Evolutionary conservation across 1,284 basidiomycete genomes (phyloP).

Genomic region (Marasmius oreades): DNA sequence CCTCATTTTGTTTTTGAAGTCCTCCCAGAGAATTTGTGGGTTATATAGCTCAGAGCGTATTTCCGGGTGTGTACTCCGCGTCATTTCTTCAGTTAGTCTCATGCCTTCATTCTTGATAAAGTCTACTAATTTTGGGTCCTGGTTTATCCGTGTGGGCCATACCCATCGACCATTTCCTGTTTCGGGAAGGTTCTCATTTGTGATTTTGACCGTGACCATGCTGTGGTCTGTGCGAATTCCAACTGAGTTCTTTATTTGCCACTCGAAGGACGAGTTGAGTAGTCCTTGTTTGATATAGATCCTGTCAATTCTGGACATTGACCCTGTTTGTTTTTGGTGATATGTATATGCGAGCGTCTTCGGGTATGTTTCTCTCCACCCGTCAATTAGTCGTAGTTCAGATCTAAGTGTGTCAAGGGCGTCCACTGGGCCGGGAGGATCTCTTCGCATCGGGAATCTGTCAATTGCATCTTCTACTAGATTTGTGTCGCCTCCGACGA

Average conservation of each 20-base stretch:
- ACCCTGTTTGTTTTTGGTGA: constrained; percentile 2
- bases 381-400: constrained; percentile 21
- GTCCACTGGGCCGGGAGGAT: constrained; percentile 7
- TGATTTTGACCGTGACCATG: constrained; percentile 16
- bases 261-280: constrained; percentile 7
- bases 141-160: constrained; percentile 18
- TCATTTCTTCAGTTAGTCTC: background rate
- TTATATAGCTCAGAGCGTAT: constrained; percentile 1
- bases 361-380: constrained; percentile 28
- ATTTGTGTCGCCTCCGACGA: constrained; percentile 18
- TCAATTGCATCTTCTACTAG: constrained; percentile 17
- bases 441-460: constrained; percentile 13
- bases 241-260: constrained; percentile 14
- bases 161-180: constrained; percentile 23
- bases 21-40: constrained; percentile 8
- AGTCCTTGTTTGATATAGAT: constrained; percentile 21
- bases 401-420: constrained; percentile 16
- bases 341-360: constrained; percentile 19
- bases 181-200: constrained; percentile 16
- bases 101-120: constrained; percentile 9
- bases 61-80: background rate
- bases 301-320: constrained; percentile 26
- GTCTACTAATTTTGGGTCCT: constrained; percentile 14
- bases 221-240: constrained; percentile 19
- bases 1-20: constrained; percentile 6